Conservation (phyloP, 768 basidiomycete species). For the Heimioporus sp. region DNA sequence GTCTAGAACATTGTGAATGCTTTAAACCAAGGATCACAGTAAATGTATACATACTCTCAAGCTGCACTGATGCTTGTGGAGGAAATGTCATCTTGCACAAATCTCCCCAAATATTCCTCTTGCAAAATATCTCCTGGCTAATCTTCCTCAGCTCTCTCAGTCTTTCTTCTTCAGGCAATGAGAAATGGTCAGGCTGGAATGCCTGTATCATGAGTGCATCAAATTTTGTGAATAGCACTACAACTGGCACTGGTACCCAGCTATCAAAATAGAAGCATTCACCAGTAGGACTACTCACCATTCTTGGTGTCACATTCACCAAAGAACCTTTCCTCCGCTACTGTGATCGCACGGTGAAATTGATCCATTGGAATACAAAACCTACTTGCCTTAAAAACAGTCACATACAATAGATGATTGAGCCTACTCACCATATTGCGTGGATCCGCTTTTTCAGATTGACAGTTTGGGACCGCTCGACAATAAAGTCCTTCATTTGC, state of each 20-base stretch:
- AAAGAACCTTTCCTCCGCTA: neutral
- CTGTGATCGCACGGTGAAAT: neutral
- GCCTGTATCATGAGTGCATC: neutral
- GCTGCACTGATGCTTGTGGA: neutral
- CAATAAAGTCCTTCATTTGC: too few species aligned
- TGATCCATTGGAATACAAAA: neutral
- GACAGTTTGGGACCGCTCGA: too few species aligned
- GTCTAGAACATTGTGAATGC: neutral
- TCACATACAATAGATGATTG: too few species aligned
- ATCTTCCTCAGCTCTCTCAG: neutral
- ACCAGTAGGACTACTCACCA: neutral
- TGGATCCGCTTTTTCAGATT: too few species aligned
- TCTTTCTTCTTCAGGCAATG: neutral
- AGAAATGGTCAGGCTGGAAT: neutral
- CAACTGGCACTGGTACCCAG: neutral
- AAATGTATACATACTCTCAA: neutral
- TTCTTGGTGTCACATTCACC: neutral
- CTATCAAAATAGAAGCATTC: neutral
- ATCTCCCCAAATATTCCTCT: neutral
- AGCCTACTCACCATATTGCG: too few species aligned
- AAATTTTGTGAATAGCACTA: neutral
- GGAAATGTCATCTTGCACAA: neutral
- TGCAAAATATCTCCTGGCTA: neutral
- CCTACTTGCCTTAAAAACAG: neutral
- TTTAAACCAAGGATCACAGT: neutral